Evolutionary conservation across 1,284 basidiomycete species (phyloP).

Genomic region (Trichosporon sp.): DNA sequence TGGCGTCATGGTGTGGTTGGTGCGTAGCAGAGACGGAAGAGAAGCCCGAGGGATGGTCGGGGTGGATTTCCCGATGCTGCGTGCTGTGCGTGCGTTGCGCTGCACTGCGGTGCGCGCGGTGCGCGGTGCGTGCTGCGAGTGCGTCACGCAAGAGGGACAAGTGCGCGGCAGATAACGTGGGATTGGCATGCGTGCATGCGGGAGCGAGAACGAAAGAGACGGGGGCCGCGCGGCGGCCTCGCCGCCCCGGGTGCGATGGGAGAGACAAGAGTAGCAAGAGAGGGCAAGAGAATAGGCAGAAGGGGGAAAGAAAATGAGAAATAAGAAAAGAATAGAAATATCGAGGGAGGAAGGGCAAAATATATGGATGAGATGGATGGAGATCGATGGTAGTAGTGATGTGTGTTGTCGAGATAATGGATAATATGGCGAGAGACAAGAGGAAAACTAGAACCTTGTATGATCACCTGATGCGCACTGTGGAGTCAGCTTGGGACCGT

Average conservation of each 20-base stretch:
- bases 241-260: not conserved
- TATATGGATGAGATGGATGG: not conserved
- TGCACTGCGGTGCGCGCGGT: not conserved
- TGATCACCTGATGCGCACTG: conserved; percentile 22
- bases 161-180: not conserved
- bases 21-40: not conserved
- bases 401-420: not conserved
- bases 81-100: not conserved
- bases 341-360: not conserved
- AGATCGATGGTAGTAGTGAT: too few species aligned
- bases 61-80: not conserved
- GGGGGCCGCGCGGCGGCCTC: not conserved
- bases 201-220: not conserved
- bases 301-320: not conserved
- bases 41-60: not conserved
- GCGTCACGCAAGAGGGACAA: not conserved
- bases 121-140: not conserved
- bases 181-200: not conserved
- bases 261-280: not conserved
- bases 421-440: too few species aligned
- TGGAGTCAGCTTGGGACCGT: not conserved
- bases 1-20: not conserved
- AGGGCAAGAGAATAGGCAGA: not conserved
- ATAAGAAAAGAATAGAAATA: not conserved
- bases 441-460: conserved; percentile 17